A percentile compares a stretch with the other conserved stretches of the same genome.
Evolutionary conservation across 495 filamentous ascomycete genomes (phyloP).

Genomic region (Neurospora sp.): DNA sequence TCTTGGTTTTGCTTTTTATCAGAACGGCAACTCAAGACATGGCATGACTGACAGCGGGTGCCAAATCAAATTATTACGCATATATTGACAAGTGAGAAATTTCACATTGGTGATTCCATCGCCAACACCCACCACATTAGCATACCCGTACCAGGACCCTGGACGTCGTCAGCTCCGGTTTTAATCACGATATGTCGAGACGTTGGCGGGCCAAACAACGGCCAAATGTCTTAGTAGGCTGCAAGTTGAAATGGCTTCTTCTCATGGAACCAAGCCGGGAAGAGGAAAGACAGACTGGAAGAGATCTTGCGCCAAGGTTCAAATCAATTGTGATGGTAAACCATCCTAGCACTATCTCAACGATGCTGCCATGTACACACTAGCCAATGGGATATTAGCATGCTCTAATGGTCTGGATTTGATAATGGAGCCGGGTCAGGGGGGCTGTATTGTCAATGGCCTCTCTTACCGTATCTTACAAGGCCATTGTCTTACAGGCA

Average conservation of each 20-base stretch:
- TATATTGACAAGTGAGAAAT: not conserved
- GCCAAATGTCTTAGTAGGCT: not conserved
- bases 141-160: not conserved
- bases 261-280: not conserved
- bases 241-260: not conserved
- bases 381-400: not conserved
- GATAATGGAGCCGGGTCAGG: not conserved
- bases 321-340: not conserved
- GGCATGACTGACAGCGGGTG: not conserved
- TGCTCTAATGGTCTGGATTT: not conserved
- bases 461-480: not conserved
- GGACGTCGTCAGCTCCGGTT: not conserved
- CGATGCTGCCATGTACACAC: not conserved
- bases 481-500: not conserved
- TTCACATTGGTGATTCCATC: not conserved
- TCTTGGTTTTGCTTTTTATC: not conserved
- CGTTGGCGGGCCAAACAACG: not conserved
- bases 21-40: not conserved
- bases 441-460: not conserved
- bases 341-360: not conserved
- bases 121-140: not conserved
- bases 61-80: not conserved
- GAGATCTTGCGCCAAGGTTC: not conserved
- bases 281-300: not conserved
- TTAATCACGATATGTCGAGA: not conserved